Evolutionary conservation across 495 filamentous ascomycete genomes (phyloP).

Genomic region (Bombardia bombarda): DNA sequence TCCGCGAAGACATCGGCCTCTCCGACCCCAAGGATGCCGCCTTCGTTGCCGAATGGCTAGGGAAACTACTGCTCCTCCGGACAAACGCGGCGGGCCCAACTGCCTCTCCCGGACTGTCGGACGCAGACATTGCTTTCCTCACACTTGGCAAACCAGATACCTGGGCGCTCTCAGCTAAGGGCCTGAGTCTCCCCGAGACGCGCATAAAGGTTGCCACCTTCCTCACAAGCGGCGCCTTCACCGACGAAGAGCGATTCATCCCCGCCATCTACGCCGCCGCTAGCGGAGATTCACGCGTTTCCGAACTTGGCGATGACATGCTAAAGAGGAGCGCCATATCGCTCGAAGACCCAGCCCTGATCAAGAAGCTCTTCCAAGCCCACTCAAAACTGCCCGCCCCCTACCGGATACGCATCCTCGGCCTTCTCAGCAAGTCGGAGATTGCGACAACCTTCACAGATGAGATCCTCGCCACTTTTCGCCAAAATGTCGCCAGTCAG

Average conservation of each 20-base stretch:
- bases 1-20: conserved; percentile 62
- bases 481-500: conserved; percentile 37
- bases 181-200: conserved; percentile 56
- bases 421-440: conserved; percentile 69
- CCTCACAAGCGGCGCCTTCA: conserved; percentile 77
- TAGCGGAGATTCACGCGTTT: conserved; percentile 72
- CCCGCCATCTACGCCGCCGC: conserved; percentile 74
- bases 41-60: conserved; percentile 71
- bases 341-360: conserved; percentile 59
- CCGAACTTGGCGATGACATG: conserved; percentile 73
- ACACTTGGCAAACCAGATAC: conserved; percentile 58
- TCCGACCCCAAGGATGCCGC: conserved; percentile 53
- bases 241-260: conserved; percentile 70
- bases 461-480: conserved; percentile 60
- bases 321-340: conserved; percentile 66
- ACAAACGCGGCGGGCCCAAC: conserved; percentile 23
- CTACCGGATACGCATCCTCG: conserved; percentile 68
- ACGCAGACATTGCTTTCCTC: conserved; percentile 68
- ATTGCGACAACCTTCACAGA: conserved; percentile 52
- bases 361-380: conserved; percentile 57
- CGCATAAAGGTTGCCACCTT: conserved; percentile 65
- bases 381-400: conserved; percentile 65
- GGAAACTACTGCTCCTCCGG: conserved; percentile 69
- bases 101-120: conserved; percentile 59
- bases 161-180: conserved; percentile 56